Base-by-base conservation (phyloP, 495 filamentous ascomycete genomes). In the Penicillium silybi region DNA sequence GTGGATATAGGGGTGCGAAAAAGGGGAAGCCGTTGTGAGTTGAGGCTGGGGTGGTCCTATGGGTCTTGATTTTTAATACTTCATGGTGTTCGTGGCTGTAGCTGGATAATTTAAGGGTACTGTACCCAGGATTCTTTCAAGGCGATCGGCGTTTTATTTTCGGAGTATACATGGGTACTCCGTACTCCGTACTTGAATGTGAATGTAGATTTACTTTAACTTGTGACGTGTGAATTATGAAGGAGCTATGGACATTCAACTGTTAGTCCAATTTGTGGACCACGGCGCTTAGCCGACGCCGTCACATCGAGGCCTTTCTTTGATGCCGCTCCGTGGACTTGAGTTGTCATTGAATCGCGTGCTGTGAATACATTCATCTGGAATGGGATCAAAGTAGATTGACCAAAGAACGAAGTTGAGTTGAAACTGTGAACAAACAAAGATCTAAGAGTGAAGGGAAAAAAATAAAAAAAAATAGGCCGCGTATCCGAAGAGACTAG, bases 221-320 rank as follows among this genome's bases (percentile, higher is more conserved):
- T 8, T 32, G 29, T 13, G 29, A 32, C 29, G 8, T 32, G 4
- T 32, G 29, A 32, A 13, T 32, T 23, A 23, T 23, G 22, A 23
- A 23, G 22, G 22, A 13, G 13, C 1, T 32, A 13, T 32, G 29
- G 10, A 32, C 13, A 32, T 32, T 10, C 29, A 32, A 32, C 29
- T 32, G 38, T 48, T 35, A 29, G 40, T 11, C 29, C 19, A 25
- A 32, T 27, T 20, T 18, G 25, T 39, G 53, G 48, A 50, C 13
- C 44, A 23, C 37, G 42, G 45, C 52, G 52, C 48, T 56, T 52
- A 56, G 25, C 52, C 43, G 47, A 46, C 51, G 37, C 39, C 34
- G 38, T 32, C 29, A 32, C 29, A 32, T 32, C 10, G 29, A 20
- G 16, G 38, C n/a, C 38, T 40, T 40, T 48, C 45, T 48, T 48